Percentiles rank a stretch among this genome's conserved stretches.
Evolutionary conservation across 805 yeast genomes (phyloP).

Genomic region (Wickerhamomyces bovis): DNA sequence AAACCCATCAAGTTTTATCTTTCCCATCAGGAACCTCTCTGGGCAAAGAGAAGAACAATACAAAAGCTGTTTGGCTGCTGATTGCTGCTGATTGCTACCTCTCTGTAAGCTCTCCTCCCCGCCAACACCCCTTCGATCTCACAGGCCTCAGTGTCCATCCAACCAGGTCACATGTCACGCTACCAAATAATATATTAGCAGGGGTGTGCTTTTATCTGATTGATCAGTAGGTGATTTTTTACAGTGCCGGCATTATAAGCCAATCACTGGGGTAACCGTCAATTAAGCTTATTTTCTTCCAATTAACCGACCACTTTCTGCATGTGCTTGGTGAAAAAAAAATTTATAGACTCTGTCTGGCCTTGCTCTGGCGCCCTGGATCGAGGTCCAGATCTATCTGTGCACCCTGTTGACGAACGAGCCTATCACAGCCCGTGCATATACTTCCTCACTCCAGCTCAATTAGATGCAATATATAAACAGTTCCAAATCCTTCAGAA

Average conservation of each 20-base stretch:
- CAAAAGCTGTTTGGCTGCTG: no score
- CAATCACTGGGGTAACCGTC: not conserved
- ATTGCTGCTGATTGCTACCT: no score
- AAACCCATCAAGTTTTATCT: not conserved
- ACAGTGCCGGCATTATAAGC: not conserved
- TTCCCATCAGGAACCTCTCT: not conserved
- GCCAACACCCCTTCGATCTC: no score
- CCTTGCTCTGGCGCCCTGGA: not conserved
- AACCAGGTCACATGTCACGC: not conserved
- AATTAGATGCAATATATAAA: not conserved
- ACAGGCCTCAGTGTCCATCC: no score
- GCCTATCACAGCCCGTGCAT: not conserved
- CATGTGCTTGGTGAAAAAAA: not conserved
- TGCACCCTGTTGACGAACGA: not conserved
- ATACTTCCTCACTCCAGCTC: not conserved
- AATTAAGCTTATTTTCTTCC: not conserved
- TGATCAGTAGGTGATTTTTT: not conserved
- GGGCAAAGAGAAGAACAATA: no score
- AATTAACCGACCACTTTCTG: not conserved
- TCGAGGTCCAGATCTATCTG: not conserved
- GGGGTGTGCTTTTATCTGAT: not conserved
- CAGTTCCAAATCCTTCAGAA: not conserved
- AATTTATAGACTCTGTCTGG: not conserved
- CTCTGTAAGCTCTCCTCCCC: no score
- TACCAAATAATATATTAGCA: not conserved